These are phyloP conservation scores for Isabelozyma pseudorhagii DNA, from an alignment of 805 yeast genomes.

Conservation along the genomic window DNA sequence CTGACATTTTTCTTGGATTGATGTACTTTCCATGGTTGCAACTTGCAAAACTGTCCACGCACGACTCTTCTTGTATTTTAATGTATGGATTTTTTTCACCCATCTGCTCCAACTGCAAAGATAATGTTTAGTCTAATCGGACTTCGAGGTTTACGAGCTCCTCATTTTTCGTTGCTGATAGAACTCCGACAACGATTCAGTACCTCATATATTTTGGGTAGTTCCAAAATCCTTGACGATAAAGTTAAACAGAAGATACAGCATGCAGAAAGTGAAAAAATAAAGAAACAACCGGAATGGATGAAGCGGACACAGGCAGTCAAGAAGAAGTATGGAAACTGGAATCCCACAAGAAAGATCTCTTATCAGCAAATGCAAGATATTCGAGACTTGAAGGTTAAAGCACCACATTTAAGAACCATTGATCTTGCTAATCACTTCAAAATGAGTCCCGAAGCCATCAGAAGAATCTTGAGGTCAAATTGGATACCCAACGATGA, in stretches of 20 bases:
- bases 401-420: constrained; percentile 59
- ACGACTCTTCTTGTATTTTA: neutral
- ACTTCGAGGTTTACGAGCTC: neutral
- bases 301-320: constrained; percentile 63
- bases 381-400: constrained; percentile 52
- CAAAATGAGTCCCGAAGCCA: constrained; percentile 75
- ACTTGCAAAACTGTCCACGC: neutral
- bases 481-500: constrained; percentile 66
- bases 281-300: constrained; percentile 51
- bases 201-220: neutral
- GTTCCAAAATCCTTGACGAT: neutral
- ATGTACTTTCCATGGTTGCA: neutral
- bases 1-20: neutral
- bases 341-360: constrained; percentile 68
- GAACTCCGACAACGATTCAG: neutral
- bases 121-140: neutral
- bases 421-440: constrained; percentile 61
- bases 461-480: constrained; percentile 74
- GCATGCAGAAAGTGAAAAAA: constrained; percentile 39
- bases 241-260: constrained; percentile 5
- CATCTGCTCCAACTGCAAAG: neutral
- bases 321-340: constrained; percentile 57
- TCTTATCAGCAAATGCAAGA: constrained; percentile 69
- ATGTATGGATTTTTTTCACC: neutral
- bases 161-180: neutral